phyloP scores from a whole-genome alignment of 192 early-diverging fungal genomes.

The Obelidium mucronatum region DNA sequence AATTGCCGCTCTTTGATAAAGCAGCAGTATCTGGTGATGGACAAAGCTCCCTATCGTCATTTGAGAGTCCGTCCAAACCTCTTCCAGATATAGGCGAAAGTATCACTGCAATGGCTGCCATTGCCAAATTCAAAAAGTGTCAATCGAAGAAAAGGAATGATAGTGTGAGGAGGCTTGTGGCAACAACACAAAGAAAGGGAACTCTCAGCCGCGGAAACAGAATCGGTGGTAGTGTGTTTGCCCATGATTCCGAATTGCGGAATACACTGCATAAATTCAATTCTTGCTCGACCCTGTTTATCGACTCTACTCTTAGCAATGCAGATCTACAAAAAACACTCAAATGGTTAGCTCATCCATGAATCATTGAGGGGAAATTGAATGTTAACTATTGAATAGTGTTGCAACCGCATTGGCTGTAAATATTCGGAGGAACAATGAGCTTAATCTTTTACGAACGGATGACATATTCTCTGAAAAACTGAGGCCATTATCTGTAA shows the following conservation, averaged over 20 bases:
- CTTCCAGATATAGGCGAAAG: slow-evolving; percentile 15
- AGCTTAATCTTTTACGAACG: slow-evolving; percentile 37
- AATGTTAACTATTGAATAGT: slow-evolving; percentile 27
- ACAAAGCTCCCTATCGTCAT: slow-evolving; percentile 6
- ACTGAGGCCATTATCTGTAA: slow-evolving; percentile 56
- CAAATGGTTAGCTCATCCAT: slow-evolving; percentile 54
- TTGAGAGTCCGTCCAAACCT: slow-evolving; percentile 20
- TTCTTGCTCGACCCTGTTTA: slow-evolving; percentile 60
- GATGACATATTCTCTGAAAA: slow-evolving; percentile 64
- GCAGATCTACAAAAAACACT: slow-evolving; percentile 58
- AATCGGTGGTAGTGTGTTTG: neutral
- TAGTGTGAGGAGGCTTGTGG: neutral
- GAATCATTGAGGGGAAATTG: too few relatives aligned
- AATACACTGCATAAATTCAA: slow-evolving; percentile 54
- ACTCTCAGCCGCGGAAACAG: neutral
- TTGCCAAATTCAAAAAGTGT: slow-evolving; percentile 19
- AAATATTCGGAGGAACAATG: slow-evolving; percentile 41
- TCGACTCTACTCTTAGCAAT: slow-evolving; percentile 59
- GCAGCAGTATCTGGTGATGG: too few relatives aligned
- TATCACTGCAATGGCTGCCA: slow-evolving; percentile 25
- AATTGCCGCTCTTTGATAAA: too few relatives aligned
- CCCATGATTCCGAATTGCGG: neutral
- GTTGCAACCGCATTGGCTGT: slow-evolving; percentile 49
- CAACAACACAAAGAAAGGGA: neutral
- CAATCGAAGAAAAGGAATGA: slow-evolving; percentile 17